These are phyloP conservation scores for Pythium phragmitis DNA, from an alignment of 352 stramenopile genomes.

Conservation along the genomic window DNA sequence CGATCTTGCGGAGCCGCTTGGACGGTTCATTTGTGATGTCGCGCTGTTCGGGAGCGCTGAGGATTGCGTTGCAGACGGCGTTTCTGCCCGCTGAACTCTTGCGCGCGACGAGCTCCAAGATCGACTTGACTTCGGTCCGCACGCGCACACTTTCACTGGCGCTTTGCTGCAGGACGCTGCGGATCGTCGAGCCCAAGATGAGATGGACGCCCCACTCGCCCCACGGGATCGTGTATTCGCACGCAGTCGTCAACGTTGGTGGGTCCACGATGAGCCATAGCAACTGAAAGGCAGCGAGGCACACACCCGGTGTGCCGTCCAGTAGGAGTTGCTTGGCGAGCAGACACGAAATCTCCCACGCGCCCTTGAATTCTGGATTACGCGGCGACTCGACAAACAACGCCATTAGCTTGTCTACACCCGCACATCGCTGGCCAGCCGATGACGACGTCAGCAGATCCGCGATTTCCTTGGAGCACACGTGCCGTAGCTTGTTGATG, in stretches of 20 bases:
- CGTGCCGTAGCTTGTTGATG: slow-evolving; percentile 50
- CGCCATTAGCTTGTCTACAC: slow-evolving; percentile 57
- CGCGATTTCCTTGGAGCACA: slow-evolving; percentile 56
- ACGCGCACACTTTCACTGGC: slow-evolving; percentile 66
- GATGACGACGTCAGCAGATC: slow-evolving; percentile 48
- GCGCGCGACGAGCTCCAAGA: slow-evolving; percentile 44
- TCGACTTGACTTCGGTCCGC: slow-evolving; percentile 41
- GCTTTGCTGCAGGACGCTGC: slow-evolving; percentile 70
- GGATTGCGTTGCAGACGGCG: slow-evolving; percentile 67
- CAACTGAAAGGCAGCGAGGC: slow-evolving; percentile 52
- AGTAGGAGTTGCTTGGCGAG: slow-evolving; percentile 66
- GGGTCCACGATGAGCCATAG: slow-evolving; percentile 57
- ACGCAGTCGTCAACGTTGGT: slow-evolving; percentile 17
- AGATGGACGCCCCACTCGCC: slow-evolving; percentile 79
- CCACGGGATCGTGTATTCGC: slow-evolving; percentile 67
- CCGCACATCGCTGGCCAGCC: slow-evolving; percentile 40
- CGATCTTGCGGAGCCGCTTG: slow-evolving; percentile 43
- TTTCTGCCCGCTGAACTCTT: slow-evolving; percentile 58
- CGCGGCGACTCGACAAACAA: slow-evolving; percentile 33
- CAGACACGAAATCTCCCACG: slow-evolving; percentile 74
- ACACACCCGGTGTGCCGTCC: slow-evolving; percentile 46
- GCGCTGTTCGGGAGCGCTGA: slow-evolving; percentile 63
- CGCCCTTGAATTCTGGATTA: slow-evolving; percentile 47
- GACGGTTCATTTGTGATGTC: slow-evolving; percentile 36
- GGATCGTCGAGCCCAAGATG: slow-evolving; percentile 70